Evolutionary conservation across 2,329 filamentous ascomycete species (phyloP), one percentile per base, ranked within the genome.

Genomic region (Massarina eburnea): DNA sequence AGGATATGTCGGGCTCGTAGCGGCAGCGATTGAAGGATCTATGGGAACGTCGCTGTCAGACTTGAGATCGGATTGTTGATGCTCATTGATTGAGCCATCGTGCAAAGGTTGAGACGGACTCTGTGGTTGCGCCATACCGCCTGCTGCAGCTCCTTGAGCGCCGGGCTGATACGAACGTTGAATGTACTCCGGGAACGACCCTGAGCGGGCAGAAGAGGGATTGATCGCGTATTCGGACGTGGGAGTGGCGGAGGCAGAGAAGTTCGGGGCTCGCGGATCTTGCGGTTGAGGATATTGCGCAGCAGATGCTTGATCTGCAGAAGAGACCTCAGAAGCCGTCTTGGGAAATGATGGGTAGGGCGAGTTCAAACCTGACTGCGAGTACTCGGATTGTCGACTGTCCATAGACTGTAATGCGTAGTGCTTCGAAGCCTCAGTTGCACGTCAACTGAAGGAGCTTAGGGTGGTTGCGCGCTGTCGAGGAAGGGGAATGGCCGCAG

Each of bases 51-150:
- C 86, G 83, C 82, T 83, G 90, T 96, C 89, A 96, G 91, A 95
- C 76, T 90, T 91, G 77, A 86, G 59, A 81, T 80, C 83, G 80
- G 65, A 62, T 61, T 70, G 66, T 77, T 82, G 80, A 78, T 85
- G 86, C 81, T 80, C 75, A 78, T 76, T 86, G 77, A 81, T 79
- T 67, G 79, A 78, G 72, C 79, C 88, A 89, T 91, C 88, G 82
- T 85, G 82, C 79, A 89, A 79, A 84, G 87, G 81, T 81, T 89
- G 82, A 77, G 89, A 96, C 91, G 89, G 89, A 96, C 91, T 96
- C 87, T 89, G 89, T 86, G 90, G 84, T 89, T 96, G 91, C 84
- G 91, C 90, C 91, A 96, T 96, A 85, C 86, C 87, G 84, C 84
- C 87, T 76, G 86, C 82, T 76, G 84, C 84, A 76, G 81, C 84